Evolutionary conservation across 768 basidiomycete genomes (phyloP), one percentile per base, ranked within the genome.

Genomic region (Boletellus ananas): DNA sequence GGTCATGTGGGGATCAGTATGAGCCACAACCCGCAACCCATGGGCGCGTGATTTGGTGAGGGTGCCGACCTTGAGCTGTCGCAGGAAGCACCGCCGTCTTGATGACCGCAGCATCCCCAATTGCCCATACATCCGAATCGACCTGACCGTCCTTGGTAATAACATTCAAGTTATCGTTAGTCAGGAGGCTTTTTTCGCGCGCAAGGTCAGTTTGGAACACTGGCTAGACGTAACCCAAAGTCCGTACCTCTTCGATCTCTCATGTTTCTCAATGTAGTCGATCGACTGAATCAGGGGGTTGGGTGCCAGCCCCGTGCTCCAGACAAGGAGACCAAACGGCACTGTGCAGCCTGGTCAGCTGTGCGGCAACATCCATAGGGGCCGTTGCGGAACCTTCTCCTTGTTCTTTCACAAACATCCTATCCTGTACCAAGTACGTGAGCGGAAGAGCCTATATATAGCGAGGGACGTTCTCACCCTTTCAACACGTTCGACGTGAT

Each of bases 251-350:
- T 75, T 71, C 0, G 82, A 78, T 65, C 76, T 81, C 13, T 73
- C 69, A 51, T 89, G 74, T 60, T 89, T 90, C 60, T 75, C 71
- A 3, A 85, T 71, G 40, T 77, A 80, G 7, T 70, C 65, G 41
- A 90, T 78, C 0, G 78, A 74, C 51, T 77, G 68, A 45, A 93
- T 77, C 23, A 94, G 70, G 7, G 92, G 90, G 62, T 93, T 94
- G 4, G 89, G 81, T 6, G 88, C 78, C 3, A 94, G 73, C 2
- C 91, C 92, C 2, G 92, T 94, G 52, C 84, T 86, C 91, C 91
- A 94, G 14, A 94, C 89, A 11, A 90, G 77, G 18, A 94, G 71
- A 21, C 92, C 90, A 64, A 85, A 89, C 6, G 81, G 83, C 34
- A 90, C 90, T 90, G 51, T 12, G 52, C 42, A 43, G 49, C 45